Evolutionary conservation across 1,284 basidiomycete genomes (phyloP).

Genomic region (Ceratobasidium sp.): DNA sequence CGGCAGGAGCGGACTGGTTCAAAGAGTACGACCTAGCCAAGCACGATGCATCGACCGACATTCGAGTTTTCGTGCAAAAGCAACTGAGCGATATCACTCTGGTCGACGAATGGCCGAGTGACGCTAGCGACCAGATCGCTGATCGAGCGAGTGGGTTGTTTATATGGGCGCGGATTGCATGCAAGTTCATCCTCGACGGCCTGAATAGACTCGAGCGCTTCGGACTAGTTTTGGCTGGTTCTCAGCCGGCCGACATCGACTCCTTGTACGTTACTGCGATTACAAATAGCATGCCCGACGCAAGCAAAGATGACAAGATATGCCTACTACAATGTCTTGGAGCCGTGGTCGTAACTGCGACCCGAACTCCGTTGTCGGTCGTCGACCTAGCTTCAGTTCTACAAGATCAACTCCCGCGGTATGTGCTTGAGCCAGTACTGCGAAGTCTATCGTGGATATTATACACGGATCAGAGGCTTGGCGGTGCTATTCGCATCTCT

Average conservation of each 20-base stretch:
- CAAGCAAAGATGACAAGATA: neutral
- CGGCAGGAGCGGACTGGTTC: neutral
- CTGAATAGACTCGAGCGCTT: neutral
- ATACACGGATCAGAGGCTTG: neutral
- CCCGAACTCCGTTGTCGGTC: neutral
- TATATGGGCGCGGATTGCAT: too few relatives aligned
- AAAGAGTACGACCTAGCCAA: neutral
- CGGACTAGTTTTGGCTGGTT: too few relatives aligned
- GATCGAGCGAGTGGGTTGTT: too few relatives aligned
- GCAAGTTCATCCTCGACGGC: too few relatives aligned
- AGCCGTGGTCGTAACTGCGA: neutral
- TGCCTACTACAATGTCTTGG: too few relatives aligned
- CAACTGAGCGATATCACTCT: too few relatives aligned
- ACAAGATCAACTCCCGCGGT: neutral
- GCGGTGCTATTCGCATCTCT: constrained; percentile 15
- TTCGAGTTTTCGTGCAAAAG: neutral
- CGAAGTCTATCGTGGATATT: constrained; percentile 1
- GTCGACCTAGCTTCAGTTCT: neutral
- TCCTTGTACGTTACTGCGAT: too few relatives aligned
- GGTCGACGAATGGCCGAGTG: neutral
- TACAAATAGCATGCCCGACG: neutral
- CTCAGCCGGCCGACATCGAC: neutral
- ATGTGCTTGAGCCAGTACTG: neutral
- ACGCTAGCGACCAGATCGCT: neutral
- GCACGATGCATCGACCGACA: neutral